phyloP scores from a whole-genome alignment of 2,329 filamentous ascomycete species.

The Albophoma yamanashiensis region DNA sequence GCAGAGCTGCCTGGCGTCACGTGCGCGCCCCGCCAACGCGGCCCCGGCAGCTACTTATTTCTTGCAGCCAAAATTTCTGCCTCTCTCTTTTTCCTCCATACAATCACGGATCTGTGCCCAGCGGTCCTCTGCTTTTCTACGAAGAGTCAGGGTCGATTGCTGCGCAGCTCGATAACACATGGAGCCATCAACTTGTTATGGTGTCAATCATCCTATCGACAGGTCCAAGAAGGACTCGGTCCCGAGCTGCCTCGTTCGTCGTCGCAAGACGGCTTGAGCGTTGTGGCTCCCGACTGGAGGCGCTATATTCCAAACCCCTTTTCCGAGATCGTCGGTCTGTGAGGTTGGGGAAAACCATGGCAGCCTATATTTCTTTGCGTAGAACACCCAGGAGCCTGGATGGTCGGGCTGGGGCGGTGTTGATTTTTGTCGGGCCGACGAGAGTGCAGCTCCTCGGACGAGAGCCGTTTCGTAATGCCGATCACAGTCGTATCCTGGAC shows the following conservation, averaged over 20 bases:
- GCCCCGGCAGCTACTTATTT: neutral
- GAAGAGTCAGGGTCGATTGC: conserved; percentile 57
- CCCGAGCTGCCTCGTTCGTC: conserved; percentile 57
- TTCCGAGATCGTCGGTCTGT: conserved; percentile 81
- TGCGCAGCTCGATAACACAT: conserved; percentile 78
- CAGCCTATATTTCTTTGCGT: conserved; percentile 46
- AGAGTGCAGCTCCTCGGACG: neutral
- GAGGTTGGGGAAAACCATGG: conserved; percentile 90
- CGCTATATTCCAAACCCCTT: conserved; percentile 86
- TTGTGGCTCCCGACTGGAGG: conserved; percentile 47
- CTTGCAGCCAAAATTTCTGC: conserved; percentile 6
- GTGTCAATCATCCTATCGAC: conserved; percentile 89
- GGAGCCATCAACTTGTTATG: conserved; percentile 67
- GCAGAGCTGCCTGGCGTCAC: neutral
- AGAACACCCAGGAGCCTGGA: neutral
- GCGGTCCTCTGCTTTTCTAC: conserved; percentile 50
- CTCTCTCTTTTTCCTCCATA: conserved; percentile 23
- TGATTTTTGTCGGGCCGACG: neutral
- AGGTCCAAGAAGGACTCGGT: conserved; percentile 75
- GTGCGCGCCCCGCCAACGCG: neutral
- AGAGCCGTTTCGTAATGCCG: neutral
- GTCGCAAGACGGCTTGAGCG: conserved; percentile 50
- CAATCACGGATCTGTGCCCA: conserved; percentile 75
- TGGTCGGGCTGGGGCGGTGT: neutral
- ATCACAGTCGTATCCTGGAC: neutral